Percentiles rank a stretch among this genome's conserved stretches.
These are phyloP conservation scores for Geum urbanum DNA, from an alignment of 306 rosid species.

Conservation along the genomic window DNA sequence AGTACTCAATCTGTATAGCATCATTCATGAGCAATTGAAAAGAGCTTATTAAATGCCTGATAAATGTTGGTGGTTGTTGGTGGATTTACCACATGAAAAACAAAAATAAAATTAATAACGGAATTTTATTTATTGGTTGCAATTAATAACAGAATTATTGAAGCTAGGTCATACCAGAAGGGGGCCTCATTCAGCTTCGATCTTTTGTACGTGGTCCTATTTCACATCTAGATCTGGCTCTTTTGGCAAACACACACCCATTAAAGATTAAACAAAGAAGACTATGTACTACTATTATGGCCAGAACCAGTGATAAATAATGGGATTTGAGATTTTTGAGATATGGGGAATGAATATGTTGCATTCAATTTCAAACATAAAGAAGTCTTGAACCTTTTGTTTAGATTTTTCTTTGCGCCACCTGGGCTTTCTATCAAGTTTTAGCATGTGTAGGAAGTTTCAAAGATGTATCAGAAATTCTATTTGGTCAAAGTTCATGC, in stretches of 20 bases:
- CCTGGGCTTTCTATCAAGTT: constrained; percentile 25
- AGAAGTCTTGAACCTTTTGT: neutral
- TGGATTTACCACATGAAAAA: constrained; percentile 24
- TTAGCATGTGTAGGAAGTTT: neutral
- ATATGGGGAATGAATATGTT: constrained; percentile 39
- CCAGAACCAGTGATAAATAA: constrained; percentile 28
- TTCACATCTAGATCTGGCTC: constrained; percentile 36
- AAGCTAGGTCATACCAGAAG: constrained; percentile 20
- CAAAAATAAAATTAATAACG: neutral
- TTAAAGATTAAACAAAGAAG: constrained; percentile 16
- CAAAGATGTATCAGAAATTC: neutral
- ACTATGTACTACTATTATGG: constrained; percentile 5
- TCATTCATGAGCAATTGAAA: neutral
- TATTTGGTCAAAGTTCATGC: constrained; percentile 2
- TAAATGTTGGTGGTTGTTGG: constrained; percentile 38
- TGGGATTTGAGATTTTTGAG: constrained; percentile 34
- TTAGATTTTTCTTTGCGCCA: neutral
- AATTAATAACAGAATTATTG: constrained; percentile 33
- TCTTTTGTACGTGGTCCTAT: constrained; percentile 53
- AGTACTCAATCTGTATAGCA: constrained; percentile 1
- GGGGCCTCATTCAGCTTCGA: constrained; percentile 26
- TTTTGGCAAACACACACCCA: constrained; percentile 30
- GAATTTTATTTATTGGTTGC: no score
- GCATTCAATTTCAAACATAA: constrained; percentile 28
- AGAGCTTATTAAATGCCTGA: constrained; percentile 30